Percentiles rank a stretch among this genome's conserved stretches.
Conservation (phyloP, 1,139 yeast genomes). For the Yamadazyma siamensis region DNA sequence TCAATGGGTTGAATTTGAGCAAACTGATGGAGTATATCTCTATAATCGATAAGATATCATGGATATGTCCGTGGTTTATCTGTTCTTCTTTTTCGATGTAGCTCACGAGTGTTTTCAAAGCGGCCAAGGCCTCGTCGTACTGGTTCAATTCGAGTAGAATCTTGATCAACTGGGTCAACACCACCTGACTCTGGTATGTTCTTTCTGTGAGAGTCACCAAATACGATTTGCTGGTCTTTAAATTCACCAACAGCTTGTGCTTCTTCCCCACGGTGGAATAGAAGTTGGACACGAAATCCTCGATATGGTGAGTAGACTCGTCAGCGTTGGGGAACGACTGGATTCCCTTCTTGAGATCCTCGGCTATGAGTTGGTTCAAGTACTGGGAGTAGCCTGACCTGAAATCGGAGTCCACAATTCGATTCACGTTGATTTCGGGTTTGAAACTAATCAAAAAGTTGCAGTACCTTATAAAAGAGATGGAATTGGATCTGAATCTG, state of each 20-base stretch:
- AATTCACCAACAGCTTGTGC: conserved; percentile 10
- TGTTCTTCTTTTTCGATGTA: conserved; percentile 35
- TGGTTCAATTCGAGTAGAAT: conserved; percentile 34
- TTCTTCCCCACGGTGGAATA: conserved; percentile 22
- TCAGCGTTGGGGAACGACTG: conserved; percentile 34
- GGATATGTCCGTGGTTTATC: conserved; percentile 29
- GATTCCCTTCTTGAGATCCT: conserved; percentile 7
- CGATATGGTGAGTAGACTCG: conserved; percentile 17
- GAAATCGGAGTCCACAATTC: conserved; percentile 21
- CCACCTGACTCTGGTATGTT: conserved; percentile 38
- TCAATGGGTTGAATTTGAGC: conserved; percentile 35
- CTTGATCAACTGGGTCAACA: conserved; percentile 32
- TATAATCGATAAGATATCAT: conserved; percentile 35
- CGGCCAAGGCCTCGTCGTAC: conserved; percentile 45
- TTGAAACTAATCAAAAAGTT: conserved; percentile 27
- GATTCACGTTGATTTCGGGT: conserved; percentile 12
- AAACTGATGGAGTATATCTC: conserved; percentile 36
- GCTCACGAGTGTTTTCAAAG: conserved; percentile 34
- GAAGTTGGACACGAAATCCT: conserved; percentile 32
- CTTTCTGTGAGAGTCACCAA: conserved; percentile 29
- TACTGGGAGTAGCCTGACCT: conserved; percentile 28
- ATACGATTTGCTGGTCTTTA: conserved; percentile 27
- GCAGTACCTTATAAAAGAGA: conserved; percentile 26
- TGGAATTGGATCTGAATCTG: conserved; percentile 24
- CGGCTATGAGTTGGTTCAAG: conserved; percentile 18